Base-by-base conservation (phyloP, 805 yeast genomes). In the Danielozyma ontarioensis region DNA sequence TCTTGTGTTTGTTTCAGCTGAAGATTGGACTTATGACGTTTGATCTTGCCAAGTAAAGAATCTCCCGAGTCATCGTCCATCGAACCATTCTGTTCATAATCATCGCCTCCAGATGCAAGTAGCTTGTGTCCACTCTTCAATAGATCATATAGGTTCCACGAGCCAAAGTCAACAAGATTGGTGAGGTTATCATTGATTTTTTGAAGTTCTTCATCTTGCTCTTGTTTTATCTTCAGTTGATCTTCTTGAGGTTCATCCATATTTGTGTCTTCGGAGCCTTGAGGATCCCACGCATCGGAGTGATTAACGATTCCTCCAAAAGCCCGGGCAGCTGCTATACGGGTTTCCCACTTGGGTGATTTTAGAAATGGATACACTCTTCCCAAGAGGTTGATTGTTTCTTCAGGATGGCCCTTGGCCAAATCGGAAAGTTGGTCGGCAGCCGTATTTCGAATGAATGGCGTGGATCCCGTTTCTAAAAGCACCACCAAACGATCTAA, bases 401-500 rank as follows among this genome's bases (percentile, higher is more conserved):
- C 97, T 51, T 90, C 97, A 0, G 97, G 96, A 51, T 93, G 97
- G 27, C 83, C 83, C 55, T 83, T 83, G 17, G 96, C 97, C 25
- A 94, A 70, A 45, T 90, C 97, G 4, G 96, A 86, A 44, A 93
- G 69, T 61, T 93, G 99, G 51, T 90, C 96, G 2, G 97, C 97
- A 1, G 98, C 99, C 7, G 96, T 86, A 51, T 86, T 87, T 44
- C 97, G 74, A 28, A 93, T 93, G 54, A 87, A 83, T 25, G 85
- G 85, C 4, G 97, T 87, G 10, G 96, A 86, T 8, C 98, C 98
- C 1, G 97, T 86, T 60, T 94, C 98, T 44, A 93, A 65, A 27
- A 76, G 45, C 38, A 75, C 63, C 40, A 76, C 80, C 37, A 76
- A 68, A 35, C 80, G 62, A 46, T 76, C 81, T 44, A 75, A 65